phyloP scores from a whole-genome alignment of 257 asterid genomes.

The Forsythia suspensa region DNA sequence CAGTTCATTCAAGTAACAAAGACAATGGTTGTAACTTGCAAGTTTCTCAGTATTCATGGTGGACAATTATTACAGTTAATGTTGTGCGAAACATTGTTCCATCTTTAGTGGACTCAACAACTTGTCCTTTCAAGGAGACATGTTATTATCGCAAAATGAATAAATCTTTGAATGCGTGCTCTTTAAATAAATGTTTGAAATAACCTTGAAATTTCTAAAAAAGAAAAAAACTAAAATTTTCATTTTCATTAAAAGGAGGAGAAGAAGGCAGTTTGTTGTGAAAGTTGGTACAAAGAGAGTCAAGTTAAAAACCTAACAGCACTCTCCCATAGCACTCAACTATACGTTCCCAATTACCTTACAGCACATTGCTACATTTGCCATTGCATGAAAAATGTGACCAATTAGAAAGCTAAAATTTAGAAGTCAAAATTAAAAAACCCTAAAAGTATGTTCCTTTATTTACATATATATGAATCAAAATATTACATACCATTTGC shows the following conservation, averaged over 20 bases:
- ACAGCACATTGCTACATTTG: not conserved
- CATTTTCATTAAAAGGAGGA: not conserved
- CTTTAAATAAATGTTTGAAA: not conserved
- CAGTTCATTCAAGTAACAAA: not conserved
- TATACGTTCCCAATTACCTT: not conserved
- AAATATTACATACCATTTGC: conserved; percentile 65
- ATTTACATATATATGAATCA: not conserved
- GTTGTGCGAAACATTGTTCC: not conserved
- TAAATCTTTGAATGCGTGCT: not conserved
- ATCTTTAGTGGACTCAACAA: not conserved
- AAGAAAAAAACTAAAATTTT: not conserved
- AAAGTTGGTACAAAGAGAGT: not conserved
- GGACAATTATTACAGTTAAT: not conserved
- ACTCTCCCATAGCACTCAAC: not conserved
- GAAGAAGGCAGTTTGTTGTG: not conserved
- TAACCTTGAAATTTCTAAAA: not conserved
- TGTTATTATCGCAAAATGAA: not conserved
- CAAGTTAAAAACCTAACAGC: not conserved
- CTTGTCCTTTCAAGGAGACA: not conserved
- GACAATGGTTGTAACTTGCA: not conserved
- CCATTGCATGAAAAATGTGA: not conserved
- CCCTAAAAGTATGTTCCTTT: not conserved
- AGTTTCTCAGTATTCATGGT: not conserved
- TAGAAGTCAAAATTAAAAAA: not conserved
- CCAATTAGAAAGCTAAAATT: not conserved